phyloP scores from a whole-genome alignment of 1,284 basidiomycete genomes.

The Marasmius sp. region DNA sequence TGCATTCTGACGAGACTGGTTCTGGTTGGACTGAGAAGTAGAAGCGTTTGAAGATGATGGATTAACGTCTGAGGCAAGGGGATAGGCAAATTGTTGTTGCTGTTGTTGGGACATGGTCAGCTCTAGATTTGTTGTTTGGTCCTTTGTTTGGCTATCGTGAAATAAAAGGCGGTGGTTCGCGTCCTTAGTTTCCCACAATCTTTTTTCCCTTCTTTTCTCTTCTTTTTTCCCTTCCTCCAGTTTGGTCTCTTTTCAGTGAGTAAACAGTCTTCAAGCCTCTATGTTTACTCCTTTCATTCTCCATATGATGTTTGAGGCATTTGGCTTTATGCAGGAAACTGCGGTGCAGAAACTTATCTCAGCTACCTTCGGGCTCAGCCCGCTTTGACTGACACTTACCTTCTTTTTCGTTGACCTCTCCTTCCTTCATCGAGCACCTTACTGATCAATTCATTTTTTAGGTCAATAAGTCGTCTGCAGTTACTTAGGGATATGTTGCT shows the following conservation, averaged over 20 bases:
- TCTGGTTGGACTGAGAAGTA: conserved; percentile 22
- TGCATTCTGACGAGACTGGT: conserved; percentile 64
- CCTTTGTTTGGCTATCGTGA: neutral
- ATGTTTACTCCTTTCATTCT: conserved; percentile 10
- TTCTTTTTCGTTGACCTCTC: neutral
- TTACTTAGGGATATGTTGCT: no score
- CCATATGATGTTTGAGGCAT: conserved; percentile 86
- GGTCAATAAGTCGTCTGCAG: no score
- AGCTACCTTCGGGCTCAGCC: conserved; percentile 50
- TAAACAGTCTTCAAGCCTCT: conserved; percentile 1
- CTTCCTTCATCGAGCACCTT: neutral
- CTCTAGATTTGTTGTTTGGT: neutral
- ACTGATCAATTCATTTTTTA: neutral
- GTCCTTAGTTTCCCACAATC: neutral
- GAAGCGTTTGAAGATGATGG: conserved; percentile 2
- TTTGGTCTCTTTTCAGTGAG: conserved; percentile 22
- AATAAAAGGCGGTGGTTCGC: neutral
- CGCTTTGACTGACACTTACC: conserved; percentile 44
- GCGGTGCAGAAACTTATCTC: conserved; percentile 49
- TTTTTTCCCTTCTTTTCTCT: neutral
- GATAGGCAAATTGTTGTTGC: conserved; percentile 22
- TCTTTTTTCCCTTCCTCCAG: neutral
- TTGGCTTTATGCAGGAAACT: conserved; percentile 78
- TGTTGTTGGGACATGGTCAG: neutral
- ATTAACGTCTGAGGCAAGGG: conserved; percentile 20